Conservation (phyloP, 2,329 filamentous ascomycete genomes). For the Penicillium sp. region DNA sequence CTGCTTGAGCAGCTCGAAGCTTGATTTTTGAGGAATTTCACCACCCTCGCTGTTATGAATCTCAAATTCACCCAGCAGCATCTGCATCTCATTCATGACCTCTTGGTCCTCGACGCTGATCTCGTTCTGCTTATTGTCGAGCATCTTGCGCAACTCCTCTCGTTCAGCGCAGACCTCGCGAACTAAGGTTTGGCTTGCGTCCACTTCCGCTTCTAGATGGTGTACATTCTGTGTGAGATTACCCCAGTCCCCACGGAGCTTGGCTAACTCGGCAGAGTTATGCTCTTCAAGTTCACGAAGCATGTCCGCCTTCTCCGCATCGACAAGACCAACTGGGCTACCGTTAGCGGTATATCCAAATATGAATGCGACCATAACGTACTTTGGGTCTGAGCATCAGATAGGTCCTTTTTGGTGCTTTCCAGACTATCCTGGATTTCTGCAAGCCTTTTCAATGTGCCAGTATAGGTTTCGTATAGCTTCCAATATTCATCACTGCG, state of each 20-base stretch:
- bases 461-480: slow-evolving; percentile 41
- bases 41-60: slow-evolving; percentile 34
- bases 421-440: slow-evolving; percentile 40
- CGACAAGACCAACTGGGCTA: slow-evolving; percentile 33
- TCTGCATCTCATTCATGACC: slow-evolving; percentile 43
- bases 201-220: slow-evolving; percentile 40
- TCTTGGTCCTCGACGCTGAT: slow-evolving; percentile 43
- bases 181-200: slow-evolving; percentile 39
- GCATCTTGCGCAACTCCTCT: slow-evolving; percentile 40
- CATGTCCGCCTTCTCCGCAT: slow-evolving; percentile 41
- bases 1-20: slow-evolving; percentile 41
- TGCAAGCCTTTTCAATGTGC: slow-evolving; percentile 38
- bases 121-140: slow-evolving; percentile 40
- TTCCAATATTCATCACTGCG: slow-evolving; percentile 44
- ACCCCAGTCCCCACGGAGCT: slow-evolving; percentile 37
- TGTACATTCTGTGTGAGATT: slow-evolving; percentile 35
- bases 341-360: slow-evolving; percentile 20
- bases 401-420: slow-evolving; percentile 36
- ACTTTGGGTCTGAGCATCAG: slow-evolving; percentile 39
- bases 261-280: slow-evolving; percentile 34
- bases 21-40: slow-evolving; percentile 37
- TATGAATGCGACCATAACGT: slow-evolving; percentile 15
- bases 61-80: slow-evolving; percentile 41
- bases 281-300: slow-evolving; percentile 38
- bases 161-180: slow-evolving; percentile 40